Conservation (phyloP, 176 grass and related monocot genomes). For the Typha latifolia region DNA sequence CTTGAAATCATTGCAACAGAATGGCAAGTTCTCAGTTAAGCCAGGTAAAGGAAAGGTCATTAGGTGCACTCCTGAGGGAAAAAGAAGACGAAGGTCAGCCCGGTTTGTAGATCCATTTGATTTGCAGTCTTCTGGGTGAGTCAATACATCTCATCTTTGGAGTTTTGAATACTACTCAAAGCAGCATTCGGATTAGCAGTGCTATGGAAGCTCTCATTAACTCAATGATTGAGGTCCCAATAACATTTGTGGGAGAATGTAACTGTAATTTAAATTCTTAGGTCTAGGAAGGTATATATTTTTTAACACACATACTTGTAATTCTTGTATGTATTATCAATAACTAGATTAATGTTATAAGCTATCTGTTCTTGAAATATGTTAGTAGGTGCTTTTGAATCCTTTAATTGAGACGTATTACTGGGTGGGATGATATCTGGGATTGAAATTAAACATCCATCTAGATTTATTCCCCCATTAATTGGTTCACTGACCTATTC, state of each 20-base stretch:
- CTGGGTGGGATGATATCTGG: too few relatives aligned
- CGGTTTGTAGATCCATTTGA: conserved; percentile 8
- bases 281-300: background rate
- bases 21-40: conserved; percentile 47
- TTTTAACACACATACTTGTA: background rate
- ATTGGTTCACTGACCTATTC: too few relatives aligned
- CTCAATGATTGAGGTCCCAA: background rate
- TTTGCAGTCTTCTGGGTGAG: conserved; percentile 13
- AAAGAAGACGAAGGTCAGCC: conserved; percentile 52
- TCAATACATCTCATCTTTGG: background rate
- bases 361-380: background rate
- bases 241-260: background rate
- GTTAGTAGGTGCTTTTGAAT: too few relatives aligned
- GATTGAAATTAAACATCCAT: too few relatives aligned
- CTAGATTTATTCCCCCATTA: too few relatives aligned
- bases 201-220: too few relatives aligned
- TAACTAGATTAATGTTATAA: background rate
- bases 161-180: background rate
- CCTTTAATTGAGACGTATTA: too few relatives aligned
- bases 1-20: conserved; percentile 33
- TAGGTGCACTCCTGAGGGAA: conserved; percentile 71
- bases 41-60: conserved; percentile 20
- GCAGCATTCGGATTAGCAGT: background rate
- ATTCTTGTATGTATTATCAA: conserved; percentile 6
- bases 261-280: background rate